Evolutionary conservation across 768 basidiomycete species (phyloP).

Genomic region (Tricholomella constricta): DNA sequence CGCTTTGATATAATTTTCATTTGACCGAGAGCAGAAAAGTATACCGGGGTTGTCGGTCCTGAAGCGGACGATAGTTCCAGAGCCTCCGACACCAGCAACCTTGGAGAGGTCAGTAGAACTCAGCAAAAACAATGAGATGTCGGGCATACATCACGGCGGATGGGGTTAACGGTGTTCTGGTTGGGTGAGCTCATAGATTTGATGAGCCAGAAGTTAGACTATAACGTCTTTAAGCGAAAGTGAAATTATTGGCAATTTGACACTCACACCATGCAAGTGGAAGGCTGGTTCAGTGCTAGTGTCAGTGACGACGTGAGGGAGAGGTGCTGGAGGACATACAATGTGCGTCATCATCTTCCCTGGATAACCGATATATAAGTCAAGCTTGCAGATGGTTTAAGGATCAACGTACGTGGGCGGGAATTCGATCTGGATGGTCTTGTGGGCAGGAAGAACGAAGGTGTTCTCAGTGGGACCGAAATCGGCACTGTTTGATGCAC

Average conservation of each 20-base stretch:
- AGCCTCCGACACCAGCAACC: constrained; percentile 18
- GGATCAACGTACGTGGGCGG: constrained; percentile 21
- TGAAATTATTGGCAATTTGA: too few relatives aligned
- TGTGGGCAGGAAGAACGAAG: constrained; percentile 38
- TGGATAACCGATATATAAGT: too few relatives aligned
- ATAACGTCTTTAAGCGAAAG: too few relatives aligned
- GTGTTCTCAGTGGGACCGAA: constrained; percentile 38
- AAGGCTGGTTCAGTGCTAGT: constrained; percentile 18
- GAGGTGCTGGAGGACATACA: too few relatives aligned
- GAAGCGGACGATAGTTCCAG: constrained; percentile 46
- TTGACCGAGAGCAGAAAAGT: background rate
- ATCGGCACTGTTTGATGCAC: constrained; percentile 27
- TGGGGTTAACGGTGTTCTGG: constrained; percentile 49
- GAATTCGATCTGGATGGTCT: constrained; percentile 40
- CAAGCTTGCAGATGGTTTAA: background rate
- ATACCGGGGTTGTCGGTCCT: constrained; percentile 56
- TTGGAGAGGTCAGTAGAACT: background rate
- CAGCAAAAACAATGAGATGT: background rate
- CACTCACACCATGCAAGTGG: constrained; percentile 32
- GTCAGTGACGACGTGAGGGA: too few relatives aligned
- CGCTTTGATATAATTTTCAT: too few relatives aligned
- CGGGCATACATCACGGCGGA: constrained; percentile 28
- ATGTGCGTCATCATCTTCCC: constrained; percentile 30
- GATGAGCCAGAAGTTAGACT: constrained; percentile 40
- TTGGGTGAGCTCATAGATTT: constrained; percentile 34